Conservation (phyloP, 805 yeast species). For the Hanseniaspora occidentalis region DNA sequence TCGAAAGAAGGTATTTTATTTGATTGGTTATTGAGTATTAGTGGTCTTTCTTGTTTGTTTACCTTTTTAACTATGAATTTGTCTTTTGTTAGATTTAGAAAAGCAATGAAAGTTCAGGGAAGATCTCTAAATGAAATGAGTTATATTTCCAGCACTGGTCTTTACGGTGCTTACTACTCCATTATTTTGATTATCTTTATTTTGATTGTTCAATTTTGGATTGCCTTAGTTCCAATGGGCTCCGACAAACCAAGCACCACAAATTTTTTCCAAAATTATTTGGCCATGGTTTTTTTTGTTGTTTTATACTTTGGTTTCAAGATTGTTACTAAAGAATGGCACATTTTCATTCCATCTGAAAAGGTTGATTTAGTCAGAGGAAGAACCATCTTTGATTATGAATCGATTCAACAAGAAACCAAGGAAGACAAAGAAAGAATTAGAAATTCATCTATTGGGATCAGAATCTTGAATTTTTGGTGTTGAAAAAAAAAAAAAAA, state of each 20-base stretch:
- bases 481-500: constrained; percentile 21
- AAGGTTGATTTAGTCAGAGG: constrained; percentile 20
- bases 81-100: constrained; percentile 46
- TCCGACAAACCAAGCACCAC: constrained; percentile 32
- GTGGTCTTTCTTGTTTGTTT: constrained; percentile 48
- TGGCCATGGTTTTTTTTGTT: constrained; percentile 35
- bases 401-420: constrained; percentile 22
- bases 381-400: constrained; percentile 24
- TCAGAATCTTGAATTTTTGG: constrained; percentile 21
- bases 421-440: constrained; percentile 19
- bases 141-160: constrained; percentile 38
- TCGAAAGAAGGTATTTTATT: constrained; percentile 44
- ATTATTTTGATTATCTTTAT: constrained; percentile 36
- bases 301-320: constrained; percentile 33
- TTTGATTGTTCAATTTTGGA: constrained; percentile 51
- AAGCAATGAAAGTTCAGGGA: constrained; percentile 44
- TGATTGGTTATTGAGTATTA: constrained; percentile 51
- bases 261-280: constrained; percentile 32
- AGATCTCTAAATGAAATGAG: constrained; percentile 38
- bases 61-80: constrained; percentile 51
- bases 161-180: constrained; percentile 41
- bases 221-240: constrained; percentile 62
- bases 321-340: constrained; percentile 34
- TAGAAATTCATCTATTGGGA: constrained; percentile 18
- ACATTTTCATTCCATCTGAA: constrained; percentile 19